phyloP scores from a whole-genome alignment of 176 grass and related monocot genomes.

The Rhynchospora pubera region DNA sequence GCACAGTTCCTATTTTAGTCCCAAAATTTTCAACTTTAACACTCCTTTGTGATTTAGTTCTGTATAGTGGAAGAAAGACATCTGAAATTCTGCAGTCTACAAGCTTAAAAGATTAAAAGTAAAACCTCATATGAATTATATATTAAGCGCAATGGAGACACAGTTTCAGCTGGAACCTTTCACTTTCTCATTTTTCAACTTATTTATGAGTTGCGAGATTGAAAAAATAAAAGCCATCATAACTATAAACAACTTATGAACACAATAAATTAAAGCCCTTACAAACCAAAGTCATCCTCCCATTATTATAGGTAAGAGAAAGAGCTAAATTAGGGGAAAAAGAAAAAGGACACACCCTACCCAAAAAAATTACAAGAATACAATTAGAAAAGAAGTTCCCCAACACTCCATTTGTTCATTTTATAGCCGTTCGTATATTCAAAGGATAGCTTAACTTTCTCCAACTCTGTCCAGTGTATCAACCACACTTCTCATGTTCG shows the following conservation, averaged over 20 bases:
- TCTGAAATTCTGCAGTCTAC: background rate
- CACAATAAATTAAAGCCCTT: background rate
- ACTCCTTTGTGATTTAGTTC: background rate
- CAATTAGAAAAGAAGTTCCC: background rate
- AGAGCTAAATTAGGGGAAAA: background rate
- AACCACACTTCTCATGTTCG: conserved; percentile 44
- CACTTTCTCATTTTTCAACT: background rate
- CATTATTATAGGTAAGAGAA: background rate
- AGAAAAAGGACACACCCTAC: background rate
- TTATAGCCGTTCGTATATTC: background rate
- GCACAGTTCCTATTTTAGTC: background rate
- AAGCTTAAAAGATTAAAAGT: background rate
- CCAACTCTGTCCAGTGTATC: conserved; percentile 50
- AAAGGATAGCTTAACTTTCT: background rate
- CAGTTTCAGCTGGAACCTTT: background rate
- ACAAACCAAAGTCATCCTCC: background rate
- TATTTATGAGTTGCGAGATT: background rate
- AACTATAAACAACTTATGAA: background rate
- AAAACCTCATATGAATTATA: background rate
- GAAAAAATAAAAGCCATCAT: background rate
- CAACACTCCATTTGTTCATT: background rate
- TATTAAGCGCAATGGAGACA: background rate
- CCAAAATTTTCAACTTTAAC: background rate
- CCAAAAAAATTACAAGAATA: background rate
- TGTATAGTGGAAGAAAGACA: background rate